phyloP scores from a whole-genome alignment of 768 basidiomycete species.

The Infundibulicybe gibba region DNA sequence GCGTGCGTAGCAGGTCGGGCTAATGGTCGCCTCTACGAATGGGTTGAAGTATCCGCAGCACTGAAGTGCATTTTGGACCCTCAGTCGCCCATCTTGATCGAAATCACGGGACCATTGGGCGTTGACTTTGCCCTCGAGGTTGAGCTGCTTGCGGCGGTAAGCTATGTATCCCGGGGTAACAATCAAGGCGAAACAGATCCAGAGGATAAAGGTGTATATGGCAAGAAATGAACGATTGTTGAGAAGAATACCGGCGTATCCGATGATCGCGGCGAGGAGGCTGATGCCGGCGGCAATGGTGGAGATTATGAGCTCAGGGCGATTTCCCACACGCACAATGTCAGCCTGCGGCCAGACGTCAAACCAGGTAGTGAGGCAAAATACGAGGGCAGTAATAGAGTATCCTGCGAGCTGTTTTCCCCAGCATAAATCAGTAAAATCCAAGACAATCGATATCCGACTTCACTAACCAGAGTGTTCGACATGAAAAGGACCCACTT shows the following conservation, averaged over 20 bases:
- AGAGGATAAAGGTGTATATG: slow-evolving; percentile 71
- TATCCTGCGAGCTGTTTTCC: slow-evolving; percentile 44
- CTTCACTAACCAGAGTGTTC: slow-evolving; percentile 42
- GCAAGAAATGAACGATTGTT: slow-evolving; percentile 87
- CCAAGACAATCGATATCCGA: slow-evolving; percentile 5
- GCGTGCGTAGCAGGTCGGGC: slow-evolving; percentile 70
- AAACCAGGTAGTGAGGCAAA: slow-evolving; percentile 75
- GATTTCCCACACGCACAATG: slow-evolving; percentile 67
- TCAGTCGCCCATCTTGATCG: slow-evolving; percentile 51
- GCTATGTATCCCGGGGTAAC: slow-evolving; percentile 77
- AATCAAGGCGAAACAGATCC: slow-evolving; percentile 71
- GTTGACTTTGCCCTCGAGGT: slow-evolving; percentile 77
- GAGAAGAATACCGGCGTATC: slow-evolving; percentile 80
- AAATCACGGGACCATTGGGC: slow-evolving; percentile 65
- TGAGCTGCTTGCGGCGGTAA: slow-evolving; percentile 56
- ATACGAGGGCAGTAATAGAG: slow-evolving; percentile 56
- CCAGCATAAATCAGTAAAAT: not conserved
- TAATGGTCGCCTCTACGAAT: slow-evolving; percentile 74
- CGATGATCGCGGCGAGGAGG: slow-evolving; percentile 64
- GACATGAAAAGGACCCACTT: slow-evolving; percentile 76
- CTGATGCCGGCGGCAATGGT: slow-evolving; percentile 61
- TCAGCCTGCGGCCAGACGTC: slow-evolving; percentile 67
- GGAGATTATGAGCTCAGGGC: slow-evolving; percentile 62
- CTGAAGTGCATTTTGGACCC: slow-evolving; percentile 67
- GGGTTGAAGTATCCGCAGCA: slow-evolving; percentile 85